A percentile compares a stretch with the other conserved stretches of the same genome.
These are phyloP conservation scores for Trypanosoma cruzi DNA, from an alignment of 208 protist species.

Conservation along the genomic window DNA sequence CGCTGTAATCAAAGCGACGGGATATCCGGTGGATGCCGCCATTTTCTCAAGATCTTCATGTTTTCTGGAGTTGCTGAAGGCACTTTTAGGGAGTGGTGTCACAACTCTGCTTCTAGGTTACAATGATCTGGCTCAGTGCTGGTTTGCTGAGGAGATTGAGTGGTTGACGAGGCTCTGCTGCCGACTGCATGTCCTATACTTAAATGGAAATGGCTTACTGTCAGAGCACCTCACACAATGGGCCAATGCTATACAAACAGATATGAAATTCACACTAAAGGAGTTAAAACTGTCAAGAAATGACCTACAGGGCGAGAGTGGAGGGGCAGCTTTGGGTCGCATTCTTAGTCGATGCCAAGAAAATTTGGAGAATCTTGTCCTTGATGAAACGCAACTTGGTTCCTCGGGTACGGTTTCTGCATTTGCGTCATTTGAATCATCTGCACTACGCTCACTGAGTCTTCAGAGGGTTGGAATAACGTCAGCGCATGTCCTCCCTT, in stretches of 20 bases:
- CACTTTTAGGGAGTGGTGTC: slow-evolving; percentile 33
- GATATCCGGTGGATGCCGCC: slow-evolving; percentile 18
- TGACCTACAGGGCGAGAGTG: slow-evolving; percentile 35
- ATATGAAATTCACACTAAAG: slow-evolving; percentile 27
- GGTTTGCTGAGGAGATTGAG: slow-evolving; percentile 55
- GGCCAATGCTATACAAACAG: slow-evolving; percentile 28
- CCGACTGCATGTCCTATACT: slow-evolving; percentile 48
- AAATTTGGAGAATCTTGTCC: slow-evolving; percentile 47
- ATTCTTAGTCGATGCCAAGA: slow-evolving; percentile 45
- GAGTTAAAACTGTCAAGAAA: slow-evolving; percentile 66
- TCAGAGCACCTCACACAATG: slow-evolving; percentile 51
- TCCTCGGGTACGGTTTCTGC: slow-evolving; percentile 32
- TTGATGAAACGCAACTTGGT: slow-evolving; percentile 57
- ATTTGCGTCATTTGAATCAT: slow-evolving; percentile 34
- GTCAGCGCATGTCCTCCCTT: slow-evolving; percentile 29
- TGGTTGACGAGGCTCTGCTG: slow-evolving; percentile 42
- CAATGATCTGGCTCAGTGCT: slow-evolving; percentile 58
- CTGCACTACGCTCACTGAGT: slow-evolving; percentile 37
- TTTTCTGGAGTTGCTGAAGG: slow-evolving; percentile 42
- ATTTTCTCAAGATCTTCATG: slow-evolving; percentile 37
- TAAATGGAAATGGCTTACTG: slow-evolving; percentile 48
- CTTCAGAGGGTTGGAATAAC: slow-evolving; percentile 44
- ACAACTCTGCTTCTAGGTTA: slow-evolving; percentile 60
- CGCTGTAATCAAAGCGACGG: slow-evolving; percentile 18
- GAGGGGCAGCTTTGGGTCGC: slow-evolving; percentile 33